phyloP scores from a whole-genome alignment of 805 yeast species.

The Scheffersomyces ergatensis region DNA sequence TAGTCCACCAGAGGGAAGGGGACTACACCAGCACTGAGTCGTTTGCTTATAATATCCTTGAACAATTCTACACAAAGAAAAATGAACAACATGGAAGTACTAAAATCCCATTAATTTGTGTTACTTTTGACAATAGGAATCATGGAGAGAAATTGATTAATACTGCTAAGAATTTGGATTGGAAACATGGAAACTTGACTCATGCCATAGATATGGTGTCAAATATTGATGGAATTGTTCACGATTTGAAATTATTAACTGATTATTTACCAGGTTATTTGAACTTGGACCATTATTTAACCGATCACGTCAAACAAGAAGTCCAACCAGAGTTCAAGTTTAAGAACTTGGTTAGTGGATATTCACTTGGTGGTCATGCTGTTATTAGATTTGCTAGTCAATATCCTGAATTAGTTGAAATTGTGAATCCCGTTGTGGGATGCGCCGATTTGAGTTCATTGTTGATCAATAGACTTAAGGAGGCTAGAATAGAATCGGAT shows the following conservation, averaged over 20 bases:
- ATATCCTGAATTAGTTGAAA: constrained; percentile 35
- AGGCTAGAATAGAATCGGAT: constrained; percentile 10
- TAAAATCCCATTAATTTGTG: constrained; percentile 39
- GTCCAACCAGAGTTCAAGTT: constrained; percentile 19
- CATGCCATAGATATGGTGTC: constrained; percentile 53
- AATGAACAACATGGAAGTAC: constrained; percentile 9
- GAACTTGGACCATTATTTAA: constrained; percentile 26
- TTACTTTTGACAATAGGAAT: constrained; percentile 53
- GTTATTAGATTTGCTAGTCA: constrained; percentile 42
- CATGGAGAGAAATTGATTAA: constrained; percentile 50
- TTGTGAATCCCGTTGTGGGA: constrained; percentile 51
- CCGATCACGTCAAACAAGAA: constrained; percentile 10
- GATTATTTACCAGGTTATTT: constrained; percentile 43
- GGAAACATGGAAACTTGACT: constrained; percentile 47
- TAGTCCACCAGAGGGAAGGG: constrained; percentile 47
- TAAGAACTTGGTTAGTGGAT: constrained; percentile 45
- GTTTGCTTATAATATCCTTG: constrained; percentile 36
- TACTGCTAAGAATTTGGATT: constrained; percentile 32
- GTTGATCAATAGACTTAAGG: constrained; percentile 39
- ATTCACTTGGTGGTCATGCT: constrained; percentile 59
- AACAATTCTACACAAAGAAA: constrained; percentile 20
- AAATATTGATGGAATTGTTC: constrained; percentile 44
- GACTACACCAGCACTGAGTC: constrained; percentile 36
- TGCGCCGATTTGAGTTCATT: constrained; percentile 45
- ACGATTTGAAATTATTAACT: constrained; percentile 43